These are phyloP conservation scores for Ceratocystis ficicola DNA, from an alignment of 2,329 filamentous ascomycete species.

Conservation along the genomic window DNA sequence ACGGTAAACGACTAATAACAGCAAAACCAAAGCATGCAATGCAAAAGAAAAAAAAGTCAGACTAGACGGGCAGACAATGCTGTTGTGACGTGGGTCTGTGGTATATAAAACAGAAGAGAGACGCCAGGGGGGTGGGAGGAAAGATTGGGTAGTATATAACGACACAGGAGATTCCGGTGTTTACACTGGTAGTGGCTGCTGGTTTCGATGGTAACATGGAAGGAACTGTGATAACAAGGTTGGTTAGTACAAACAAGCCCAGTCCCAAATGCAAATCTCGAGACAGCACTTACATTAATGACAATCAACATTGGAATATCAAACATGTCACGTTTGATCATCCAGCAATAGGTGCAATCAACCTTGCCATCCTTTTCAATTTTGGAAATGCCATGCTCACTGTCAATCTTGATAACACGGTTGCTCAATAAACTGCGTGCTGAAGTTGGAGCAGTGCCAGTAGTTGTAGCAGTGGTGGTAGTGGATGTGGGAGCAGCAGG, in stretches of 20 bases:
- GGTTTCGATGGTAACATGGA: conserved; percentile 47
- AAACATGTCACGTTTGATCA: conserved; percentile 90
- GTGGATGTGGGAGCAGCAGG: conserved; percentile 21
- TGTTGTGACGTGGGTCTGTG: neutral
- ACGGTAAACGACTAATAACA: neutral
- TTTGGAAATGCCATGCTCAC: conserved; percentile 67
- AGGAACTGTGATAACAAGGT: conserved; percentile 37
- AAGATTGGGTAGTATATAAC: neutral
- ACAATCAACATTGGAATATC: conserved; percentile 98
- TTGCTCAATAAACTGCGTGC: conserved; percentile 42
- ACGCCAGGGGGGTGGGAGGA: too few species aligned
- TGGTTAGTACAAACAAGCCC: neutral
- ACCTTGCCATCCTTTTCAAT: conserved; percentile 82
- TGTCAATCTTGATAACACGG: conserved; percentile 50
- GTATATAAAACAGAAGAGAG: neutral
- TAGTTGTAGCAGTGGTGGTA: conserved; percentile 26
- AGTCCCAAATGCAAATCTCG: neutral
- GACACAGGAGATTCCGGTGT: neutral
- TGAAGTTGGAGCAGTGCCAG: neutral
- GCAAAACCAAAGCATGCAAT: neutral
- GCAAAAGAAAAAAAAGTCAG: neutral
- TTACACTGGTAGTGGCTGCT: conserved; percentile 44
- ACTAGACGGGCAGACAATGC: neutral
- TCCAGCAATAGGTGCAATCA: conserved; percentile 93
- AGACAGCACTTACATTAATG: conserved; percentile 67